Conservation (phyloP, 2,329 filamentous ascomycete species). For the Tolypocladium tundrense region DNA sequence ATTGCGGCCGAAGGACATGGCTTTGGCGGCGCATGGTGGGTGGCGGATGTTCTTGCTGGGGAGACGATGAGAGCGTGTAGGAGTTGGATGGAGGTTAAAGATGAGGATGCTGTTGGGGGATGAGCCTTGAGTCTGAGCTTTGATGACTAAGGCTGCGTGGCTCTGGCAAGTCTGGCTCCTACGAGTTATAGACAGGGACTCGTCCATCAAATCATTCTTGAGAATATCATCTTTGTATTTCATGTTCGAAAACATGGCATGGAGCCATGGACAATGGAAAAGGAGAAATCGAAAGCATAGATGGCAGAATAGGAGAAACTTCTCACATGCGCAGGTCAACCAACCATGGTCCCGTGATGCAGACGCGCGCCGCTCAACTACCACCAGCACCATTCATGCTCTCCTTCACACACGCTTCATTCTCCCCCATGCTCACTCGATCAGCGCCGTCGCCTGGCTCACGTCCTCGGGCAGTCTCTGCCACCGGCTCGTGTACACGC, state of each 20-base stretch:
- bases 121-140: background rate
- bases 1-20: conserved; percentile 24
- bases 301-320: background rate
- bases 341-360: background rate
- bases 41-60: background rate
- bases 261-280: background rate
- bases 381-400: background rate
- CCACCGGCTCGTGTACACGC: conserved; percentile 21
- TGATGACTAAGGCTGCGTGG: background rate
- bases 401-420: background rate
- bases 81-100: background rate
- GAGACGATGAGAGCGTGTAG: background rate
- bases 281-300: background rate
- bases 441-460: background rate
- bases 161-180: background rate
- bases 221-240: background rate
- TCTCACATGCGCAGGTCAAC: background rate
- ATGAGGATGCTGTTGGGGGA: background rate
- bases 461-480: conserved; percentile 7
- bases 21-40: conserved; percentile 20
- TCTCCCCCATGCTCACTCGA: background rate
- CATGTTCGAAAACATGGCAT: background rate
- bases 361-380: background rate
- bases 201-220: background rate
- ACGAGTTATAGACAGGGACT: background rate